phyloP scores from a whole-genome alignment of 164 flowering plant genomes.

The Hamamelis virginiana region DNA sequence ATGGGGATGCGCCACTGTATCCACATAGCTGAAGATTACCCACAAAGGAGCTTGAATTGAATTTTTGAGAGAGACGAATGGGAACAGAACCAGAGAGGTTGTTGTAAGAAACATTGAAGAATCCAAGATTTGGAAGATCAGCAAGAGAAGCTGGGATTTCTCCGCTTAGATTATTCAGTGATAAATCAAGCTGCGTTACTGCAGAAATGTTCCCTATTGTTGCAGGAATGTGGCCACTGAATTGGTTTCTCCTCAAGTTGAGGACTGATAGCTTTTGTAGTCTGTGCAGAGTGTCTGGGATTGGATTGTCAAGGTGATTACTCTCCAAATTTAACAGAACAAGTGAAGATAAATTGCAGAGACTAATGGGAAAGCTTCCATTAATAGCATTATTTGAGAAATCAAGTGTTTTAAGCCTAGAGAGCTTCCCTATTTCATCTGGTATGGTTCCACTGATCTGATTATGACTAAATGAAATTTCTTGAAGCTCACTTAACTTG shows the following conservation, averaged over 20 bases:
- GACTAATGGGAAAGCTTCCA: conserved; percentile 37
- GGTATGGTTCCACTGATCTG: conserved; percentile 35
- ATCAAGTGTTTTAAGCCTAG: conserved; percentile 27
- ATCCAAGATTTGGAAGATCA: conserved; percentile 47
- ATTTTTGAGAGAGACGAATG: conserved; percentile 46
- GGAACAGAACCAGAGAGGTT: conserved; percentile 90
- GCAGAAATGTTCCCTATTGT: conserved; percentile 52
- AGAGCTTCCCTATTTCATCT: conserved; percentile 23
- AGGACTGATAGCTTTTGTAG: conserved; percentile 48
- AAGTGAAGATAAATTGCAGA: conserved; percentile 28
- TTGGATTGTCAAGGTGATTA: conserved; percentile 19
- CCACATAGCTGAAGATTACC: conserved; percentile 94
- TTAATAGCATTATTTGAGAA: conserved; percentile 31
- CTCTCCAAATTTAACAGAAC: conserved; percentile 17
- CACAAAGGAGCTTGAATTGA: conserved; percentile 79
- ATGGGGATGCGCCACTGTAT: conserved; percentile 51
- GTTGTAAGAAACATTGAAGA: conserved; percentile 83
- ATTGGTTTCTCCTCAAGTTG: conserved; percentile 44
- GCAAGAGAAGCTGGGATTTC: conserved; percentile 63
- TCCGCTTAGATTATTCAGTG: conserved; percentile 60
- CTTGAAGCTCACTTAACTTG: conserved; percentile 25
- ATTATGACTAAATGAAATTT: conserved; percentile 33
- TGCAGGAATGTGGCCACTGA: conserved; percentile 56
- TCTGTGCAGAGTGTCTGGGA: conserved; percentile 15
- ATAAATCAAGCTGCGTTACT: conserved; percentile 56